Base-by-base conservation (phyloP, 2,329 filamentous ascomycete genomes). In the Colletotrichum trifolii region DNA sequence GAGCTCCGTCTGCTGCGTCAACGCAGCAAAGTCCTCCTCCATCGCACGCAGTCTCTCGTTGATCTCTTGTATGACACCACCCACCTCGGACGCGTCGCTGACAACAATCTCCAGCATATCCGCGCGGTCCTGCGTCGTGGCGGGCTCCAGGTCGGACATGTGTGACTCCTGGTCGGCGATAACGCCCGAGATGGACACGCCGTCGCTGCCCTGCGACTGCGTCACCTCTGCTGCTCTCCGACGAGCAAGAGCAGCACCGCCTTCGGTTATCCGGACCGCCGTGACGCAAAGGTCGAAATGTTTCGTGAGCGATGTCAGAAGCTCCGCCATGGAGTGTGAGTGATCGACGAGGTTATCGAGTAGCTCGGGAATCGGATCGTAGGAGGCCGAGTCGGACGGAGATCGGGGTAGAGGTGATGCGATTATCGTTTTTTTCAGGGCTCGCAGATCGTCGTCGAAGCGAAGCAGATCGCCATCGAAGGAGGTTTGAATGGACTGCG, bases 231-330 rank as follows among this genome's bases (percentile, higher is more conserved):
- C 90, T 0, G 88, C 90, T 68, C 88, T 90, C 54, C 87, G 85
- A 10, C 89, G 87, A 6, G 90, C 91, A 49, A 89, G 82, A 6
- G 88, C 90, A 11, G 89, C 88, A 6, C 90, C 91, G 36, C 91
- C 91, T 79, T 97, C 94, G 3, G 94, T 97, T 54, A 95, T 93
- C 65, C 94, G 92, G 47, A 97, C 90, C 1, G 95, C 95, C 1
- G 91, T 95, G 12, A 97, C 92, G 76, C 95, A 97, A 69, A 97
- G 87, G 76, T 98, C 95, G 74, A 97, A 97, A 78, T 98, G 95
- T 34, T 86, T 87, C 8, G 93, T 94, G 4, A 98, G 82, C 1
- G 91, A 93, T 61, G 93, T 87, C 2, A 98, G 86, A 6, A 93
- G 85, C 62, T 90, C 85, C 6, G 94, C 95, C 89, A 96, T 95